Conservation (phyloP, 2,329 filamentous ascomycete genomes). For the Xylariomycetidae sp. region DNA sequence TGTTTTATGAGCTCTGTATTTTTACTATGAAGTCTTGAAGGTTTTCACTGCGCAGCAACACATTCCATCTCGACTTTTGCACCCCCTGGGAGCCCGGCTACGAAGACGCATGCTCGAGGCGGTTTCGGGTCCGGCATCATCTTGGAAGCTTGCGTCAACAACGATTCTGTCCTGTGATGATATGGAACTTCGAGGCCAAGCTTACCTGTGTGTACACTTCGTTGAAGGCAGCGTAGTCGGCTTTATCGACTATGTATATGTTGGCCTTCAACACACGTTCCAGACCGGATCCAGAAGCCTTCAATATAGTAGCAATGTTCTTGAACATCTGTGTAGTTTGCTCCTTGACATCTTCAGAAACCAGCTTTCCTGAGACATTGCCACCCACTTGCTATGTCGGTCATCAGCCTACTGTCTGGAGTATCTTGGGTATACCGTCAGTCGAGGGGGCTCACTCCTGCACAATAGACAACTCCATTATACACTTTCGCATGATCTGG, state of each 20-base stretch:
- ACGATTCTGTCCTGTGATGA: too few species aligned
- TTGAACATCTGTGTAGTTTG: not conserved
- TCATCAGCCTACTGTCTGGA: too few species aligned
- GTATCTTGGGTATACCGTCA: too few species aligned
- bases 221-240: not conserved
- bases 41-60: not conserved
- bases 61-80: slow-evolving; percentile 1
- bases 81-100: not conserved
- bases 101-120: slow-evolving; percentile 1
- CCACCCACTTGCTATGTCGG: slow-evolving; percentile 1
- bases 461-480: too few species aligned
- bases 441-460: too few species aligned
- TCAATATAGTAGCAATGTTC: not conserved
- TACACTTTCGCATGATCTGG: too few species aligned
- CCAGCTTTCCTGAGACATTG: not conserved
- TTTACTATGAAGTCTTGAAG: too few species aligned
- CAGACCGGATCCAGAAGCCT: not conserved
- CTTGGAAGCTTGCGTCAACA: not conserved
- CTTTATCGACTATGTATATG: not conserved
- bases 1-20: too few species aligned
- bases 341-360: slow-evolving; percentile 1
- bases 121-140: slow-evolving; percentile 1
- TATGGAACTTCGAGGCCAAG: too few species aligned
- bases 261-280: not conserved
- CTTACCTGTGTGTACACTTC: slow-evolving; percentile 1